A percentile compares a stretch with the other conserved stretches of the same genome.
Conservation (phyloP, 2,329 filamentous ascomycete genomes). For the Magnaporthiopsis incrustans region DNA sequence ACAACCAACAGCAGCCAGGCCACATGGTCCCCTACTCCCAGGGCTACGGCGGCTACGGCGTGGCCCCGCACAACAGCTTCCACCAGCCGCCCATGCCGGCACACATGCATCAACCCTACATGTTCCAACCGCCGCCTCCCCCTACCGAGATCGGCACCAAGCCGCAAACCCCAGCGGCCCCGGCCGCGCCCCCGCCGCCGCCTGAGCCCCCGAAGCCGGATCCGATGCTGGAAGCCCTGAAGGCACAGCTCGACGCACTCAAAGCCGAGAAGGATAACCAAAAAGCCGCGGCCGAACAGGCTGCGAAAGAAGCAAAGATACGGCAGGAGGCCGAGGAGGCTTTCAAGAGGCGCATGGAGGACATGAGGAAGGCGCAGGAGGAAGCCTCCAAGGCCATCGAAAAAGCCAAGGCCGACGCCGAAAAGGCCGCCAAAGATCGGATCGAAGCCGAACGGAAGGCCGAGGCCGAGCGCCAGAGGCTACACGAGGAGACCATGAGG, state of each 20-base stretch:
- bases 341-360: too few relatives aligned
- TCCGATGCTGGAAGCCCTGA: not conserved
- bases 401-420: too few relatives aligned
- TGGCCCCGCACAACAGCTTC: not conserved
- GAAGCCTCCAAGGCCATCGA: too few relatives aligned
- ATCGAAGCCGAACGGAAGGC: not conserved
- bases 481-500: too few relatives aligned
- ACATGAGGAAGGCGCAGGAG: too few relatives aligned
- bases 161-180: slow-evolving; percentile 30
- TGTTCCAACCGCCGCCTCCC: slow-evolving; percentile 35
- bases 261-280: not conserved
- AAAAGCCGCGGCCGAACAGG: not conserved
- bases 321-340: not conserved
- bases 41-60: slow-evolving; percentile 22
- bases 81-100: slow-evolving; percentile 15
- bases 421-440: not conserved
- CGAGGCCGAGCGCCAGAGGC: too few relatives aligned
- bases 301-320: not conserved
- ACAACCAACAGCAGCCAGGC: slow-evolving; percentile 31
- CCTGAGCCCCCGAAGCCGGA: not conserved
- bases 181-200: slow-evolving; percentile 28
- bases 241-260: not conserved
- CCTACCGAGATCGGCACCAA: slow-evolving; percentile 31
- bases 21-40: slow-evolving; percentile 44
- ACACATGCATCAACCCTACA: slow-evolving; percentile 28